Percentiles rank a stretch among this genome's conserved stretches.
These are phyloP conservation scores for Pterula multifida DNA, from an alignment of 1,284 basidiomycete species.

Conservation along the genomic window DNA sequence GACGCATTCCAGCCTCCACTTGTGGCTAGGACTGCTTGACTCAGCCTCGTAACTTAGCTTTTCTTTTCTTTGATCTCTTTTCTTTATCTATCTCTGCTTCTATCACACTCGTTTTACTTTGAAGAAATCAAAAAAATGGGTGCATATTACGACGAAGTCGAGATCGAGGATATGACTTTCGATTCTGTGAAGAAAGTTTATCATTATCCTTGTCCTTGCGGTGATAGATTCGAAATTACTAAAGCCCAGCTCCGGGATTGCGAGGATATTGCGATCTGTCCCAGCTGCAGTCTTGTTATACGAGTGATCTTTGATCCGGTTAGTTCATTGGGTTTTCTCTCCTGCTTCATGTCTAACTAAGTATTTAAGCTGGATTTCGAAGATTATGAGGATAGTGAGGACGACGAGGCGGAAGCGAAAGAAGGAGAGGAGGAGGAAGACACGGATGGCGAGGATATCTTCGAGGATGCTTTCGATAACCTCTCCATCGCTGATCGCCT, in stretches of 20 bases:
- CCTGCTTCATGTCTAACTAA: conserved; percentile 4
- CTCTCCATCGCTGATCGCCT: conserved; percentile 31
- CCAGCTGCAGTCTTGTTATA: conserved; percentile 90
- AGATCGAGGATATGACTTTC: conserved; percentile 95
- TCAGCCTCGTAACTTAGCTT: neutral
- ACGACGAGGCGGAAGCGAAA: conserved; percentile 27
- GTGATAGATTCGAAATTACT: conserved; percentile 96
- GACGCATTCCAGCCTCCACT: neutral
- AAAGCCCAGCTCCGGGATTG: conserved; percentile 78
- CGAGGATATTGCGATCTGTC: conserved; percentile 96
- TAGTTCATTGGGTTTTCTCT: conserved; percentile 21
- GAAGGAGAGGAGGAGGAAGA: conserved; percentile 29
- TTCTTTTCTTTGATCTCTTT: neutral
- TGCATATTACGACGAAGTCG: conserved; percentile 84
- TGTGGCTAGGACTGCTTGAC: neutral
- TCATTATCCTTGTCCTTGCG: conserved; percentile 97
- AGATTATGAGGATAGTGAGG: conserved; percentile 48
- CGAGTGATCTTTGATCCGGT: conserved; percentile 94
- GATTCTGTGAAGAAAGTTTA: conserved; percentile 74
- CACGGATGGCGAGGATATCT: conserved; percentile 30
- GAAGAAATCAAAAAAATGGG: conserved; percentile 36
- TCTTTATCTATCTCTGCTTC: neutral
- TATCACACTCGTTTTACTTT: neutral
- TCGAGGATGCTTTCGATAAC: conserved; percentile 57
- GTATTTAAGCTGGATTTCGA: conserved; percentile 54